Conservation (phyloP, 208 protist species). For the Porcisia deanei region DNA sequence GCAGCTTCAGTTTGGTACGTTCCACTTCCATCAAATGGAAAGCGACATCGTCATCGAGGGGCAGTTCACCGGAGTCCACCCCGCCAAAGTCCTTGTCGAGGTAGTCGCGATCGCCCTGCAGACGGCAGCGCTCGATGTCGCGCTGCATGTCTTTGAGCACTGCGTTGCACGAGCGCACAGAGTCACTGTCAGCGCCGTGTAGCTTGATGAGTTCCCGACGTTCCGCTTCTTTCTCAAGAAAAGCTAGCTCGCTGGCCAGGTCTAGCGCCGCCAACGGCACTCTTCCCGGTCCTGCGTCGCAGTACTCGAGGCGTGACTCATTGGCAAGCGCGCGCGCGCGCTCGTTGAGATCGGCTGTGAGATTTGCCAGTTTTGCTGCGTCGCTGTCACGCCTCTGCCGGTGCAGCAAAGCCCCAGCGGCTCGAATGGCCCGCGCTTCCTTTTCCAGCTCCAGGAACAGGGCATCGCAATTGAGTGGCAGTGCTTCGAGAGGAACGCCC, state of each 20-base stretch:
- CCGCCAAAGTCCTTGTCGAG: constrained; percentile 45
- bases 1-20: constrained; percentile 51
- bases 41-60: constrained; percentile 35
- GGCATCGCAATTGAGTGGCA: constrained; percentile 57
- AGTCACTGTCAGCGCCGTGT: constrained; percentile 9
- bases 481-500: constrained; percentile 47
- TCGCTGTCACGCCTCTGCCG: constrained; percentile 26
- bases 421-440: constrained; percentile 40
- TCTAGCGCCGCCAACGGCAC: constrained; percentile 44
- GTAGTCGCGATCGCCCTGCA: constrained; percentile 36
- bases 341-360: constrained; percentile 52
- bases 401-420: not conserved
- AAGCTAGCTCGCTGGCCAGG: constrained; percentile 10
- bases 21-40: constrained; percentile 61
- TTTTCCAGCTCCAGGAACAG: constrained; percentile 44
- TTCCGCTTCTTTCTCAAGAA: constrained; percentile 25
- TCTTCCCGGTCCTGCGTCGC: constrained; percentile 46
- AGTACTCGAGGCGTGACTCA: constrained; percentile 51
- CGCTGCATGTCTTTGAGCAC: constrained; percentile 42
- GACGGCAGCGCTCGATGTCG: constrained; percentile 31
- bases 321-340: constrained; percentile 59
- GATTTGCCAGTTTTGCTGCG: constrained; percentile 9
- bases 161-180: constrained; percentile 32
- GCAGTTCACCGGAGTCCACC: constrained; percentile 34
- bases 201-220: constrained; percentile 11